Conservation (phyloP, 2,329 filamentous ascomycete genomes). For the Penicillium glabrum region DNA sequence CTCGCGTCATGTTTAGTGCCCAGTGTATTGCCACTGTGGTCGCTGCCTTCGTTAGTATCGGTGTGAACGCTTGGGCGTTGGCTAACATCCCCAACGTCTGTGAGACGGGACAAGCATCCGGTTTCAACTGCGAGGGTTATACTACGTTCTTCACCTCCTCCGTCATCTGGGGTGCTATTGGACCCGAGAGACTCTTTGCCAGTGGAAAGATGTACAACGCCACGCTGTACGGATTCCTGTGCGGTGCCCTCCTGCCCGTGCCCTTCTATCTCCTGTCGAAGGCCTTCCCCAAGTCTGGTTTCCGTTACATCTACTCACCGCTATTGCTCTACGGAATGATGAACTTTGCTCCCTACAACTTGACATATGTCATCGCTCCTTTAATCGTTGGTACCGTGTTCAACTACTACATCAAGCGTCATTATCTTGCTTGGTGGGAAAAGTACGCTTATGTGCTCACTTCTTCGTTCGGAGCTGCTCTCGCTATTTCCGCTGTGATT, state of each 20-base stretch:
- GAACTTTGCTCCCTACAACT: slow-evolving; percentile 37
- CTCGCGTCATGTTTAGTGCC: slow-evolving; percentile 12
- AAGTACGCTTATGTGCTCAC: slow-evolving; percentile 59
- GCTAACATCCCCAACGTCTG: slow-evolving; percentile 51
- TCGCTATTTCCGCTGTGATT: slow-evolving; percentile 53
- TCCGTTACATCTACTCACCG: slow-evolving; percentile 47
- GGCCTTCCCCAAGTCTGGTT: slow-evolving; percentile 36
- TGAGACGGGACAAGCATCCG: slow-evolving; percentile 41
- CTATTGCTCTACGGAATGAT: slow-evolving; percentile 22
- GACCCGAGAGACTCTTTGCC: slow-evolving; percentile 53
- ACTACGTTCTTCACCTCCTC: slow-evolving; percentile 60
- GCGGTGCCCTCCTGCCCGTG: slow-evolving; percentile 50
- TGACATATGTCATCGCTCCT: slow-evolving; percentile 51
- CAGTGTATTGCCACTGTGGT: slow-evolving; percentile 27
- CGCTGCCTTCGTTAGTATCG: slow-evolving; percentile 53
- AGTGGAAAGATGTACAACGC: slow-evolving; percentile 50
- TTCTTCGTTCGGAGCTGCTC: slow-evolving; percentile 51
- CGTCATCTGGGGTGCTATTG: slow-evolving; percentile 57
- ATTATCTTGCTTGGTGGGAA: slow-evolving; percentile 52
- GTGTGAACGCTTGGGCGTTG: slow-evolving; percentile 51
- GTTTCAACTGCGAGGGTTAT: slow-evolving; percentile 52
- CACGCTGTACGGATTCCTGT: slow-evolving; percentile 52
- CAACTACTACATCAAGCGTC: slow-evolving; percentile 50
- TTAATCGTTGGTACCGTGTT: slow-evolving; percentile 51
- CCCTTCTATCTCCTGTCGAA: slow-evolving; percentile 46